Conservation (phyloP, 306 rosid species). For the Albizia julibrissin region DNA sequence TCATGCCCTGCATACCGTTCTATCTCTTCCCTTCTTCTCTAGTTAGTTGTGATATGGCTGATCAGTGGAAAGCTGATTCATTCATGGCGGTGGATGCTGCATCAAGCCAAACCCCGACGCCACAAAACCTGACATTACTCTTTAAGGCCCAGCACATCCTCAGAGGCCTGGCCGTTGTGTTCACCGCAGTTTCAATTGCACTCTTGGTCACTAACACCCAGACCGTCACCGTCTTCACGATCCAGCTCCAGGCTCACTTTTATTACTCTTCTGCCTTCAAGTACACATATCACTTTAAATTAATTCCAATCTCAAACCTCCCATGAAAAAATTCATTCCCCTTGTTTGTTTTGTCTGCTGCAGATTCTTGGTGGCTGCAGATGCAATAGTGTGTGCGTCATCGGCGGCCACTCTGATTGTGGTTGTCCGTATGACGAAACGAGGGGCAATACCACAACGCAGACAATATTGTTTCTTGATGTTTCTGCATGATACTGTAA, state of each 20-base stretch:
- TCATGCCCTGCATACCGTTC: not conserved
- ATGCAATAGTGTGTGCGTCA: slow-evolving; percentile 45
- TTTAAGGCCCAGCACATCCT: slow-evolving; percentile 40
- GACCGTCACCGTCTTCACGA: slow-evolving; percentile 41
- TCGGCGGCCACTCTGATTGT: slow-evolving; percentile 43
- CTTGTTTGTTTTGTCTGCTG: not conserved
- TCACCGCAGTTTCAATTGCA: slow-evolving; percentile 43
- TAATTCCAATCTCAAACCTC: not conserved
- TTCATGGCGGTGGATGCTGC: slow-evolving; percentile 20
- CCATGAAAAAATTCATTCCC: not conserved
- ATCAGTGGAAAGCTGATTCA: slow-evolving; percentile 19
- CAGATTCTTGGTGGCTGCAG: slow-evolving; percentile 69
- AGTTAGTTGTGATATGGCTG: slow-evolving; percentile 15
- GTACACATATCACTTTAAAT: slow-evolving; percentile 27
- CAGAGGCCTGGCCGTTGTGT: slow-evolving; percentile 47
- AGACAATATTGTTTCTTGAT: slow-evolving; percentile 41
- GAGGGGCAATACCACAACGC: slow-evolving; percentile 17
- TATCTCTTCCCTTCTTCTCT: not conserved
- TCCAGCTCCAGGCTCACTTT: slow-evolving; percentile 52
- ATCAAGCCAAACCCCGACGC: slow-evolving; percentile 19
- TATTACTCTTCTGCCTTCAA: slow-evolving; percentile 55
- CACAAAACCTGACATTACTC: not conserved
- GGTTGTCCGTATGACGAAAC: slow-evolving; percentile 25
- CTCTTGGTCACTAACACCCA: slow-evolving; percentile 58
- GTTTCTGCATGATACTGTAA: slow-evolving; percentile 56